Evolutionary conservation across 2,329 filamentous ascomycete species (phyloP).

Genomic region (Arthroderma uncinatum): DNA sequence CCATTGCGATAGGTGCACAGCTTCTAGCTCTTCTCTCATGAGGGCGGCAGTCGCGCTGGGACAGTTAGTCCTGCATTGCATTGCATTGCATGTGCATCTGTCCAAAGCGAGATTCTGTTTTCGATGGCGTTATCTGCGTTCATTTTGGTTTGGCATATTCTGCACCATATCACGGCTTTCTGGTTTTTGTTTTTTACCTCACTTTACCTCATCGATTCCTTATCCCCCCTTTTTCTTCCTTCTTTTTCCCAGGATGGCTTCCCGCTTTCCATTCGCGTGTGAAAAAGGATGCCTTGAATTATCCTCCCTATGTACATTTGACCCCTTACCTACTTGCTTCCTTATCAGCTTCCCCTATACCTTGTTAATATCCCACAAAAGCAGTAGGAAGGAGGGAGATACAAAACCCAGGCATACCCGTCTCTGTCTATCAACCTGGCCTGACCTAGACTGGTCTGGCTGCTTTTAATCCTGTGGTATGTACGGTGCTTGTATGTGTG

Average conservation of each 20-base stretch:
- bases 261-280: neutral
- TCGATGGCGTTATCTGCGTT: neutral
- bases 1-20: constrained; percentile 49
- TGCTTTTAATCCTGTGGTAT: neutral
- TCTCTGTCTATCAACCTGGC: neutral
- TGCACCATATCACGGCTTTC: neutral
- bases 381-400: neutral
- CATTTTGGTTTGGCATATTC: neutral
- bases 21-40: neutral
- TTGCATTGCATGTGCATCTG: neutral
- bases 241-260: neutral
- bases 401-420: neutral
- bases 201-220: neutral
- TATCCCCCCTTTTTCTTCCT: neutral
- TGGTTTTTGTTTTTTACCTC: neutral
- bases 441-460: neutral
- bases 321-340: neutral
- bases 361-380: constrained; percentile 1
- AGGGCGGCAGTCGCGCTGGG: neutral
- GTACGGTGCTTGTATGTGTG: neutral
- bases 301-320: constrained; percentile 1
- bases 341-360: neutral
- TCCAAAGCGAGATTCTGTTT: neutral
- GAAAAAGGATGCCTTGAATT: neutral
- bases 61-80: neutral